Evolutionary conservation across 805 yeast species (phyloP), one percentile per base, ranked within the genome.

Genomic region (Candida ovalis): DNA sequence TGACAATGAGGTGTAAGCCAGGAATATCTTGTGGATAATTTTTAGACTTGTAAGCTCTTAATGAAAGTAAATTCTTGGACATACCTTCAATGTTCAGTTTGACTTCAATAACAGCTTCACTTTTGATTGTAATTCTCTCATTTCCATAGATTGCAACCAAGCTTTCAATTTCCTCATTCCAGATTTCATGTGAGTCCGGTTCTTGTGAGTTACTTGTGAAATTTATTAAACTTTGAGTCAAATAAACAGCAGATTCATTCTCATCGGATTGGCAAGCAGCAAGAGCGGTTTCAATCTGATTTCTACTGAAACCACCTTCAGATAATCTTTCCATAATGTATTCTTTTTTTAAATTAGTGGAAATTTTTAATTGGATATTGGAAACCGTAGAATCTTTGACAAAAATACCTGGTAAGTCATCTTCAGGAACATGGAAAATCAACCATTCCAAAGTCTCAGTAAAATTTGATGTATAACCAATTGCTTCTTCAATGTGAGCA

Each of bases 401-500:
- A 58, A 86, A 86, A 42, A 73, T 70, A 0, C 68, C 55, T 0
- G 99, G 99, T 28, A 92, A 70, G 59, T 92, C 99, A 61, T 91
- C 98, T 53, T 94, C 97, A 0, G 98, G 98, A 3, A 92, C 79
- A 59, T 92, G 94, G 55, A 91, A 83, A 10, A 92, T 67, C 18
- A 92, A 74, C 92, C 94, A 86, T 51, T 84, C 88, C 39, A 86
- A 64, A 0, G 84, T 74, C 22, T 76, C 80, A 1, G 76, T 72
- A 47, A 80, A 73, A 1, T 75, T 57, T 3, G 61, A 53, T 0
- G 83, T 71, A 59, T 87, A 87, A 24, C 71, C 67, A 42, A 88
- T 67, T 0, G 97, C 82, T 59, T 92, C 98, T 1, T 69, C 66
- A 1, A 85, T 78, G 61, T 91, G 97, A 1, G 76, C 59, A 32